These are phyloP conservation scores for Neofusicoccum sp. DNA, from an alignment of 2,329 filamentous ascomycete genomes.

Conservation along the genomic window DNA sequence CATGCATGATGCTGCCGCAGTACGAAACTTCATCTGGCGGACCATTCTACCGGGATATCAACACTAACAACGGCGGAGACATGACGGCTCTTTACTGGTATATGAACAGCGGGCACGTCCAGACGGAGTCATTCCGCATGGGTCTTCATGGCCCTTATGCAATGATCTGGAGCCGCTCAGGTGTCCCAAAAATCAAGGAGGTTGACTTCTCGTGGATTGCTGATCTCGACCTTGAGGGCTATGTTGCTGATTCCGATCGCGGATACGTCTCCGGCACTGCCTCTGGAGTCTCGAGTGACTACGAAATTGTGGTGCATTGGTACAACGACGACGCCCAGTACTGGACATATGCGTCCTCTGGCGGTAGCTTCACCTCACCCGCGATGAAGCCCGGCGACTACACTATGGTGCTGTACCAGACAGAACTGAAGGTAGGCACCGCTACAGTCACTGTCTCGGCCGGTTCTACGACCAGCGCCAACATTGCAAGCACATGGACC, in stretches of 20 bases:
- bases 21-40: conserved; percentile 67
- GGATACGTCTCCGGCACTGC: conserved; percentile 65
- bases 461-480: conserved; percentile 51
- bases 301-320: conserved; percentile 66
- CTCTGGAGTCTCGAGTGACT: conserved; percentile 55
- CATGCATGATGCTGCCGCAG: conserved; percentile 62
- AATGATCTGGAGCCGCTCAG: conserved; percentile 61
- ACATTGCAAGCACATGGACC: conserved; percentile 54
- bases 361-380: conserved; percentile 64
- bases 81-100: conserved; percentile 66
- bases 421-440: conserved; percentile 54
- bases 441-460: conserved; percentile 57
- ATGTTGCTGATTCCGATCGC: conserved; percentile 57
- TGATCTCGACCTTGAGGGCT: conserved; percentile 60
- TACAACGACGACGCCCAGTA: conserved; percentile 58
- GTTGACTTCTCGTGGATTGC: conserved; percentile 62
- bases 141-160: conserved; percentile 69
- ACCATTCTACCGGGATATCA: conserved; percentile 65
- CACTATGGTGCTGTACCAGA: conserved; percentile 68
- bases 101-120: conserved; percentile 57
- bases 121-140: conserved; percentile 63
- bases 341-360: conserved; percentile 61
- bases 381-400: conserved; percentile 70
- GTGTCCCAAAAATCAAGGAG: conserved; percentile 51
- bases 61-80: conserved; percentile 63